These are phyloP conservation scores for Ophiostoma ips DNA, from an alignment of 2,329 filamentous ascomycete species.

Conservation along the genomic window DNA sequence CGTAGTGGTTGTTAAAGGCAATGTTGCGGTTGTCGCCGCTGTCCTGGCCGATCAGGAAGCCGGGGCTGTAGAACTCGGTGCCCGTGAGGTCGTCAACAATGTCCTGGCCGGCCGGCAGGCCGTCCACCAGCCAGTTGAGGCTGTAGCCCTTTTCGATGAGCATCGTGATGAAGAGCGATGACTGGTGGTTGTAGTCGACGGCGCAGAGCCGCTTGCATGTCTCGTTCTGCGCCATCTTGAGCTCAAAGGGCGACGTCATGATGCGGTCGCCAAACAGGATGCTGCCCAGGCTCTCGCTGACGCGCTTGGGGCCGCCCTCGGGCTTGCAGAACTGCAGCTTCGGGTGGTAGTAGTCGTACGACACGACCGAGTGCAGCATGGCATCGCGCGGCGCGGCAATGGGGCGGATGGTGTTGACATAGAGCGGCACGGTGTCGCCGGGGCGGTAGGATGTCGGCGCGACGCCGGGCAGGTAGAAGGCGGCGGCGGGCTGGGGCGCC, in stretches of 20 bases:
- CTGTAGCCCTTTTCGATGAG: conserved; percentile 78
- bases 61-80: conserved; percentile 76
- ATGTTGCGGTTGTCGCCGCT: conserved; percentile 37
- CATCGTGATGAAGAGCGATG: conserved; percentile 66
- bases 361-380: conserved; percentile 79
- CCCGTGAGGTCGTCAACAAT: conserved; percentile 63
- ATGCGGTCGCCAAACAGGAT: conserved; percentile 96
- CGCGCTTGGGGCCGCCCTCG: conserved; percentile 58
- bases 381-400: conserved; percentile 63
- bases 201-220: conserved; percentile 72
- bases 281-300: conserved; percentile 83
- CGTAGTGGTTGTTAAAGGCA: conserved; percentile 81
- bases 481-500: conserved; percentile 42
- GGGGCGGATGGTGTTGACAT: conserved; percentile 86
- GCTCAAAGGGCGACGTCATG: conserved; percentile 81
- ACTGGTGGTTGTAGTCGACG: conserved; percentile 46
- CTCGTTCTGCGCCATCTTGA: conserved; percentile 77
- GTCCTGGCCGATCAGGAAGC: conserved; percentile 62
- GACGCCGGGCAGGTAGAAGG: conserved; percentile 93
- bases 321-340: conserved; percentile 82
- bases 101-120: conserved; percentile 76
- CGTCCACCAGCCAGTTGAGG: conserved; percentile 91
- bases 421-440: conserved; percentile 68
- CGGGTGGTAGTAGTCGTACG: conserved; percentile 90
- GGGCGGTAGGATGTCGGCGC: conserved; percentile 82